These are phyloP conservation scores for Cordyceps cateniannulata DNA, from an alignment of 2,329 filamentous ascomycete species.

Conservation along the genomic window DNA sequence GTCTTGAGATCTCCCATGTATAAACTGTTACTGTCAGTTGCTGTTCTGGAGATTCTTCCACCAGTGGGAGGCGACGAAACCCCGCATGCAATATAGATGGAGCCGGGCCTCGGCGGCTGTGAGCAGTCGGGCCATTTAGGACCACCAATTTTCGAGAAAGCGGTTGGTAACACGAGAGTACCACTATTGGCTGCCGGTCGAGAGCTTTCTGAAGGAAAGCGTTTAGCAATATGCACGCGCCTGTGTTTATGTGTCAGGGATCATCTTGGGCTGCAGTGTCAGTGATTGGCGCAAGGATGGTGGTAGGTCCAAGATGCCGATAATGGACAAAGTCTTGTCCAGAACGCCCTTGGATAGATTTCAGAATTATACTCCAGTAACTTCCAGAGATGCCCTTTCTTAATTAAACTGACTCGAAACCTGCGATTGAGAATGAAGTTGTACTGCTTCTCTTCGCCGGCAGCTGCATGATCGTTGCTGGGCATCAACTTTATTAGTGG, in stretches of 20 bases:
- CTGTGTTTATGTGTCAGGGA: too few relatives aligned
- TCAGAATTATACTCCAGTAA: too few relatives aligned
- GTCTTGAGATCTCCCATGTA: too few relatives aligned
- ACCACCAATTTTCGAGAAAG: neutral
- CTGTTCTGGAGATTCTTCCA: neutral
- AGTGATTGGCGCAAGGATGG: too few relatives aligned
- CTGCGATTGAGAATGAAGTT: neutral
- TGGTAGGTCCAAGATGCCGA: too few relatives aligned
- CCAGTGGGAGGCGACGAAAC: conserved; percentile 1
- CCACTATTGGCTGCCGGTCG: neutral
- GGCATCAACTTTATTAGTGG: neutral
- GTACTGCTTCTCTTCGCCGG: neutral
- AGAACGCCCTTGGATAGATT: too few relatives aligned
- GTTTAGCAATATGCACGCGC: too few relatives aligned
- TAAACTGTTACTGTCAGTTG: neutral
- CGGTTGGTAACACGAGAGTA: neutral
- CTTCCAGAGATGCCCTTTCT: too few relatives aligned
- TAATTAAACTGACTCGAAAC: too few relatives aligned
- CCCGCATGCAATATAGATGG: neutral
- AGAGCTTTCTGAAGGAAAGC: too few relatives aligned
- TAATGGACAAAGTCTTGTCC: too few relatives aligned
- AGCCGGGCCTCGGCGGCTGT: neutral
- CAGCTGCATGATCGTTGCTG: neutral
- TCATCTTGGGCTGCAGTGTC: too few relatives aligned
- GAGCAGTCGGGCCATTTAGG: neutral